phyloP scores from a whole-genome alignment of 2,329 filamentous ascomycete species.

The Arthroderma sp. region DNA sequence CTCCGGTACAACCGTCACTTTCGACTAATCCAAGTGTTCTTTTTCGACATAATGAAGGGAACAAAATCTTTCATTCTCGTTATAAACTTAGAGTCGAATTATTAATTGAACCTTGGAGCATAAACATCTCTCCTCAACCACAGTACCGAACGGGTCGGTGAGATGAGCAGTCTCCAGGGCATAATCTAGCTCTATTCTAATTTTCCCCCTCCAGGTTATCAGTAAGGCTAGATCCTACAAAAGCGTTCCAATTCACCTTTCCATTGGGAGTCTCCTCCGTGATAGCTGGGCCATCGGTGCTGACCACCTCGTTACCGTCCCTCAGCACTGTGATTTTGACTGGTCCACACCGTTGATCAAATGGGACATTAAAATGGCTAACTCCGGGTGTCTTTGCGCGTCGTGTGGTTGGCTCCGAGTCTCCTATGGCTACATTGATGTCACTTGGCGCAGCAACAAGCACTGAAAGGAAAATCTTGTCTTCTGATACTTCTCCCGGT shows the following conservation, averaged over 20 bases:
- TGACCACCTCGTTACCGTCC: slow-evolving; percentile 12
- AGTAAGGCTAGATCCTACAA: slow-evolving; percentile 19
- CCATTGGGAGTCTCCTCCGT: slow-evolving; percentile 17
- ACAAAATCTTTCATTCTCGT: too few species aligned
- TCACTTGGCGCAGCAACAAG: slow-evolving; percentile 17
- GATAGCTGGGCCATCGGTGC: slow-evolving; percentile 19
- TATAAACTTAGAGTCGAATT: too few species aligned
- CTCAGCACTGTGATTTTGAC: slow-evolving; percentile 19
- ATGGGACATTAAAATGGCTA: slow-evolving; percentile 22
- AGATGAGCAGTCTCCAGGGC: too few species aligned
- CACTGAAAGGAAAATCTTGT: slow-evolving; percentile 21
- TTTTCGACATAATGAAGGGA: too few species aligned
- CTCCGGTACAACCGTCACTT: too few species aligned
- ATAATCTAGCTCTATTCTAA: not conserved
- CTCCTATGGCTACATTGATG: slow-evolving; percentile 19
- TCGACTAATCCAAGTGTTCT: too few species aligned
- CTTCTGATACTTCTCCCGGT: slow-evolving; percentile 19
- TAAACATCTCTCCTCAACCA: too few species aligned
- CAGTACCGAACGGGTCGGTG: too few species aligned
- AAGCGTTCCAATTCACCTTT: slow-evolving; percentile 24
- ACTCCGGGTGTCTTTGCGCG: slow-evolving; percentile 15
- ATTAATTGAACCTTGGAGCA: too few species aligned
- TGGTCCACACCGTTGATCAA: slow-evolving; percentile 18
- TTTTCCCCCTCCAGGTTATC: slow-evolving; percentile 3
- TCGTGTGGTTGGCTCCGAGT: slow-evolving; percentile 12